Conservation (phyloP, 108 stramenopile genomes). For the Fragilariopsis cylindrus region DNA sequence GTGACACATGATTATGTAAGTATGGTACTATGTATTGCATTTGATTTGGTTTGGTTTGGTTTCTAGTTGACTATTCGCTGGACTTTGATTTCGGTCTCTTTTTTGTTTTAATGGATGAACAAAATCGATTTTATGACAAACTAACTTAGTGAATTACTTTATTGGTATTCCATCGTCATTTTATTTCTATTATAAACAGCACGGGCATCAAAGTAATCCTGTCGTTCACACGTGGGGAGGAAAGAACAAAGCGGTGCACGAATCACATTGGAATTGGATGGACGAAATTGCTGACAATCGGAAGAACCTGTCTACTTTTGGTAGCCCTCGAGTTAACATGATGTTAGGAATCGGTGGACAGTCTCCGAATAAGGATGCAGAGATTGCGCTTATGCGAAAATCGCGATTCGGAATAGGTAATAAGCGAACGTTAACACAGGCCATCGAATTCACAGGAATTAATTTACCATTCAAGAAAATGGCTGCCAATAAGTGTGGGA, state of each 20-base stretch:
- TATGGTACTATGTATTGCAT: background rate
- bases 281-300: conserved; percentile 12
- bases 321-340: conserved; percentile 56
- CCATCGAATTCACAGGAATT: conserved; percentile 78
- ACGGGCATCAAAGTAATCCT: conserved; percentile 70
- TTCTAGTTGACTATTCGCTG: background rate
- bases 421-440: conserved; percentile 67
- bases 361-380: conserved; percentile 9
- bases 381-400: conserved; percentile 36
- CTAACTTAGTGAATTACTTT: too few relatives aligned
- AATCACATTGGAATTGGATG: conserved; percentile 23
- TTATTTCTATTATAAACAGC: background rate
- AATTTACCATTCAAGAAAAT: conserved; percentile 50
- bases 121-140: too few relatives aligned
- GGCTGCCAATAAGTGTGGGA: conserved; percentile 72
- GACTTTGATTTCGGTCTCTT: background rate
- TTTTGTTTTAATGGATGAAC: too few relatives aligned
- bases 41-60: background rate
- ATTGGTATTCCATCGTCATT: background rate
- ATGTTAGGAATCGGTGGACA: conserved; percentile 56
- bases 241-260: background rate
- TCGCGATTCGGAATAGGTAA: conserved; percentile 72
- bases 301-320: conserved; percentile 11
- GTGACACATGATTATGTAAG: conserved; percentile 85
- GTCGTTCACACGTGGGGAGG: conserved; percentile 55